Base-by-base conservation (phyloP, 163 green algal genomes). In the Trebouxiophyceae sp. region DNA sequence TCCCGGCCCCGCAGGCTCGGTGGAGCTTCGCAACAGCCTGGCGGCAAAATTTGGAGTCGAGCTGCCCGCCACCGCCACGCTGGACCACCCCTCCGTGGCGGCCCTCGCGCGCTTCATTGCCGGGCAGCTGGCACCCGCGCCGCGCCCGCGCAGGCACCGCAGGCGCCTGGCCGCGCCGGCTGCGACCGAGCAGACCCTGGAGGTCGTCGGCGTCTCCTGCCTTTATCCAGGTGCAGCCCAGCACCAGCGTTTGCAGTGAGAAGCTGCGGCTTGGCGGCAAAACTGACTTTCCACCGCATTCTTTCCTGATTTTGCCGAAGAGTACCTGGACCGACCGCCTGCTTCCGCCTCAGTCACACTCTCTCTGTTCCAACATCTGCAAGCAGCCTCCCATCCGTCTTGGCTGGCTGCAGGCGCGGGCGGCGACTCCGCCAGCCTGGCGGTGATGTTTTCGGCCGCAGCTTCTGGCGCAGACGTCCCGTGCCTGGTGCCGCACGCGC, bases 61-160 rank as follows among this genome's bases (percentile, higher is more conserved):
- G 44, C 67, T 95, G 33, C 88, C 86, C 2, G 65, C 77, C 23
- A 93, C 88, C 4, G 68, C 88, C 24, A 84, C 75, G 12, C 83
- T 95, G 46, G 86, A 95, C 80, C 89, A 92, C 71, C 89, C 89
- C 27, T 85, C 89, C 0, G 54, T 81, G 0, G 33, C 39, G 0
- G 77, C 72, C 7, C 75, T 93, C 2, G 62, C 80, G 1, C 29
- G 5, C 44, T 80, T 74, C 54, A 73, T 86, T 3, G 54, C 39
- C 45, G 44, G 23, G 2, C 67, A 75, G 54, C 56, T 80, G 26
- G 4, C 27, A 1, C 6, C 27, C 19, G 16, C 7, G 1, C 33
- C 7, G 59, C 24, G 6, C 19, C 57, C 6, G 57, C 22, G 28
- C 2, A 33, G n/a, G 16, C n/a, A 33, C 33, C 33, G 3, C 33